Evolutionary conservation across 192 early-diverging fungal species (phyloP).

Genomic region (Coemansia sp.): DNA sequence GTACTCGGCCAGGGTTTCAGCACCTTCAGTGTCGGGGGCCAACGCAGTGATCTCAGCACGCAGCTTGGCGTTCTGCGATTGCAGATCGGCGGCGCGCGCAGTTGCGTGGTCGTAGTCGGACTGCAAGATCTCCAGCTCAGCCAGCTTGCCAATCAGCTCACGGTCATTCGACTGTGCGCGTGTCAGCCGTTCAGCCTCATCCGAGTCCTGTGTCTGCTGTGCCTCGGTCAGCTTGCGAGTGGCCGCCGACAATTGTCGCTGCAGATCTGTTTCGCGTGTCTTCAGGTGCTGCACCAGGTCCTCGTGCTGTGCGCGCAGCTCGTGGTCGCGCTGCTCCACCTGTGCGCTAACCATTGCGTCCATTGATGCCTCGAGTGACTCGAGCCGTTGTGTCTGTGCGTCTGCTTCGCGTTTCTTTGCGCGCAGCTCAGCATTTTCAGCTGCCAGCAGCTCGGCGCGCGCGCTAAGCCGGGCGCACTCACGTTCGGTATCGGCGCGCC

Average conservation of each 20-base stretch:
- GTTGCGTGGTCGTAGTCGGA: conserved; percentile 83
- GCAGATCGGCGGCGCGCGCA: conserved; percentile 63
- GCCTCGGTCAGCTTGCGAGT: conserved; percentile 70
- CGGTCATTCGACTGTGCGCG: conserved; percentile 69
- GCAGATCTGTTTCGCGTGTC: conserved; percentile 79
- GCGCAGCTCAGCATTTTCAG: conserved; percentile 60
- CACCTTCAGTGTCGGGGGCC: conserved; percentile 19
- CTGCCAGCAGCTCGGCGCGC: conserved; percentile 47
- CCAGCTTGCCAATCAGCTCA: conserved; percentile 74
- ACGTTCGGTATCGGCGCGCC: conserved; percentile 12
- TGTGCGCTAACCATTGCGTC: conserved; percentile 71
- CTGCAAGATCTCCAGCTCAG: conserved; percentile 86
- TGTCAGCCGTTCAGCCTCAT: conserved; percentile 64
- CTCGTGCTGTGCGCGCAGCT: conserved; percentile 71
- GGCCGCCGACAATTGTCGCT: conserved; percentile 77
- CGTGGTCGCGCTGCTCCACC: conserved; percentile 66
- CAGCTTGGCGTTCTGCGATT: conserved; percentile 66
- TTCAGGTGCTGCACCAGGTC: conserved; percentile 79
- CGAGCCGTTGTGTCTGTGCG: conserved; percentile 3
- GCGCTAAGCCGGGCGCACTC: conserved; percentile 23
- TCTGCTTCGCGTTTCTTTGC: conserved; percentile 46
- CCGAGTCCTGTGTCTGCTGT: conserved; percentile 68
- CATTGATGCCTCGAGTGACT: conserved; percentile 35
- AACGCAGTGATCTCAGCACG: conserved; percentile 44
- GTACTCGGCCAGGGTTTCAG: conserved; percentile 44